Conservation (phyloP, 179 eudicot genomes). For the Pouteria campechiana region DNA sequence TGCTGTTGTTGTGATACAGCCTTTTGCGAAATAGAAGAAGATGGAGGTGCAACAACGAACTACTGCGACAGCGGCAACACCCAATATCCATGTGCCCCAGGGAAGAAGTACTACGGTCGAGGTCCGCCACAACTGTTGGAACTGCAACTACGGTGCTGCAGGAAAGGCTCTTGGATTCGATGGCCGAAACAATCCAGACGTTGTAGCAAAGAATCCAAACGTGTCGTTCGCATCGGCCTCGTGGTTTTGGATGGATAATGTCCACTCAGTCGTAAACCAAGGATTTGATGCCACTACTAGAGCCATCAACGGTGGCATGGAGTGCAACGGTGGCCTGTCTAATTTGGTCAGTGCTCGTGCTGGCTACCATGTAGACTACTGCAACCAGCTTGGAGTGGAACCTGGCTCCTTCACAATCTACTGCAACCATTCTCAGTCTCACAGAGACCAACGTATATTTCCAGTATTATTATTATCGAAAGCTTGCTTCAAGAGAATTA, state of each 20-base stretch:
- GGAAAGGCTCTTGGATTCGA: constrained; percentile 1
- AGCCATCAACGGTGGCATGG: constrained; percentile 14
- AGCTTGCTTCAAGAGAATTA: no score
- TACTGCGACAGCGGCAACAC: constrained; percentile 5
- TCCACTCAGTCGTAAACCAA: constrained; percentile 1
- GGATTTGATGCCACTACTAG: constrained; percentile 19
- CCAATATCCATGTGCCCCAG: constrained; percentile 7
- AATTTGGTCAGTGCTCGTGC: constrained; percentile 8
- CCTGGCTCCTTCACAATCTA: no score
- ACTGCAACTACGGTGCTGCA: constrained; percentile 8
- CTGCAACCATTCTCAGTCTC: no score
- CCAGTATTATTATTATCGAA: no score
- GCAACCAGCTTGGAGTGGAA: constrained; percentile 13
- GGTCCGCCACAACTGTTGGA: constrained; percentile 20
- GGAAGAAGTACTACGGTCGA: constrained; percentile 16
- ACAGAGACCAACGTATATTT: no score
- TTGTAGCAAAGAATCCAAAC: constrained; percentile 3
- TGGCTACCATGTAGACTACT: constrained; percentile 9
- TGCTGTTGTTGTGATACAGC: no score
- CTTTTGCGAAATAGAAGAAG: constrained; percentile 22
- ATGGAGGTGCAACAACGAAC: constrained; percentile 6
- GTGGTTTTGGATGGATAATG: constrained; percentile 9
- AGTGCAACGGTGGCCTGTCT: constrained; percentile 16
- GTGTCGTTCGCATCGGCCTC: constrained; percentile 7
- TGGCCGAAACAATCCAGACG: constrained; percentile 6